Base-by-base conservation (phyloP, 192 early-diverging fungal species). In the Dissophora ornata region DNA sequence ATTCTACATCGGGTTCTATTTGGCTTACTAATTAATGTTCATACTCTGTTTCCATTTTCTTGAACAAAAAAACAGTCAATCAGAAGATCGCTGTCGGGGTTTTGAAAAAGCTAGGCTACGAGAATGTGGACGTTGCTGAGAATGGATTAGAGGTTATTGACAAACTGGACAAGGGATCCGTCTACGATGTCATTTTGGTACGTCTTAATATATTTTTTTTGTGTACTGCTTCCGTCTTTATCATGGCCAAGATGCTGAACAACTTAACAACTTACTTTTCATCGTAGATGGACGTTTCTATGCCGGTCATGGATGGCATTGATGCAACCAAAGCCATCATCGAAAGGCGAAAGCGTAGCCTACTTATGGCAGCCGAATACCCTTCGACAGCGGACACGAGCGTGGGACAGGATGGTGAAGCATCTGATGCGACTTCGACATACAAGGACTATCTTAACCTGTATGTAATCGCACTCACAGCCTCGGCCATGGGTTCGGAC, bases 31-130 rank as follows among this genome's bases (percentile, higher is more conserved):
- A 42, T 59, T 1, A 21, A 29, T 40, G 21, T 42, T 56, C 8
- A 42, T 40, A 19, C 2, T 21, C 33, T 55, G 21, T 3, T 28
- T 28, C 29, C 38, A 38, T 28, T 47, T 5, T 16, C 19, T 48
- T 54, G 9, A 22, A 21, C 42, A n/a, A n/a, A n/a, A n/a, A n/a
- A n/a, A n/a, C n/a, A 77, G 82, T 86, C 26, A 86, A 86, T 45
- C 85, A 86, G 65, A 84, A 82, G 57, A 82, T 86, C 30, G 82
- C 82, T 19, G 71, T 84, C 11, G 80, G 83, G n/a, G 82, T 86
- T 22, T 57, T 86, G 24, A 86, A 83, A 41, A 57, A 83, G 29
- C 55, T 86, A 15, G 84, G 84, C 0, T 86, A 86, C 41, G 62
- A 67, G 3, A 69, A 81, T 55, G 84, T 82, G 16, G 68, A 80